Evolutionary conservation across 805 yeast genomes (phyloP), one percentile per base, ranked within the genome.

Genomic region (Ogataea dorogensis): DNA sequence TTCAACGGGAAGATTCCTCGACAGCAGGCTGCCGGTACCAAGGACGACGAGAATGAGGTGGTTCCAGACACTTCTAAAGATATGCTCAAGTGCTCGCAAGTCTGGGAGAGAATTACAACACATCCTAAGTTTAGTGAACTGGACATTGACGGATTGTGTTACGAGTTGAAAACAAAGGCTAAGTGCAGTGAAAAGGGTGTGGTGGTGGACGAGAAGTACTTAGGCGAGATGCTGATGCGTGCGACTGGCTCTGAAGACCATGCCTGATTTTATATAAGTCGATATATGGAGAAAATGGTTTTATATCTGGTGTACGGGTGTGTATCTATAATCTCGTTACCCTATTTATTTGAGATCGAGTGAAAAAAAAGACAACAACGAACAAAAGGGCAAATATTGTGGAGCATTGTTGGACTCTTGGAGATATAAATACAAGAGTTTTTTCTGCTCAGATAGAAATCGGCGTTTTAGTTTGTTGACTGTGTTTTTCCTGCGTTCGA

Each of bases 131-230:
- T 89, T 61, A 79, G 93, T 5, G 96, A 89, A 42, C 70, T 93
- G 35, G 98, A 93, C 60, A 89, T 93, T 47, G 97, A 91, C 56
- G 94, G 96, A 2, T 72, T 93, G 58, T 93, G 98, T 71, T 58
- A 66, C 28, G 98, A 93, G 64, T 71, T 93, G 56, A 85, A 91
- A 63, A 63, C 80, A 24, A 93, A 91, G 71, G 98, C 98, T 8
- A 88, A 87, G 63, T 93, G 98, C 67, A 82, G 95, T 10, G 97
- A 91, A 55, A 67, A 71, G 37, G 98, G 98, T 12, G 97, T 84
- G 20, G 95, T 93, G 19, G 77, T 93, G 19, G 80, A 85, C 43
- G 81, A 83, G 38, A 65, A 71, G 23, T 97, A 91, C 56, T 91
- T 93, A 18, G 82, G 84, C 47, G 64, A 68, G 24, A 53, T 74